A percentile compares a stretch with the other conserved stretches of the same genome.
phyloP scores from a whole-genome alignment of 371 early-diverging fungal genomes.

The Paraphysoderma sedebokerense region DNA sequence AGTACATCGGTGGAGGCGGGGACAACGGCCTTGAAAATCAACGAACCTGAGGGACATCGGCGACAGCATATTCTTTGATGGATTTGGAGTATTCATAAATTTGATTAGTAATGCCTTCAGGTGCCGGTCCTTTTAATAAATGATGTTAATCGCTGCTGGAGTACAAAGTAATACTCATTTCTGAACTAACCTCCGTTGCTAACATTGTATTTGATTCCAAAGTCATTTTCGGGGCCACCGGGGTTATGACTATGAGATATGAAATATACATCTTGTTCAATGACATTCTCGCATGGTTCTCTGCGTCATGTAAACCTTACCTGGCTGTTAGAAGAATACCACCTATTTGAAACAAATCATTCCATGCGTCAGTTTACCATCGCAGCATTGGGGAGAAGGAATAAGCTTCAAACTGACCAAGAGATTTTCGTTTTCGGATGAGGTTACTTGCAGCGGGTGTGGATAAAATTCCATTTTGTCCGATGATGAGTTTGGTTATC shows the following conservation, averaged over 20 bases:
- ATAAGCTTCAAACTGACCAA: slow-evolving; percentile 20
- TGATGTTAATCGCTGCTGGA: background rate
- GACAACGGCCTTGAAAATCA: no score
- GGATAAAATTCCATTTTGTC: slow-evolving; percentile 82
- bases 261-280: no score
- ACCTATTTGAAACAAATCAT: slow-evolving; percentile 17
- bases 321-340: slow-evolving; percentile 89
- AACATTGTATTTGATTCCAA: slow-evolving; percentile 95
- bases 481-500: slow-evolving; percentile 77
- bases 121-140: slow-evolving; percentile 54
- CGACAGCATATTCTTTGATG: slow-evolving; percentile 43
- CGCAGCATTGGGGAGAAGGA: no score
- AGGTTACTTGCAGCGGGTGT: slow-evolving; percentile 94
- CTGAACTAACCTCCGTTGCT: slow-evolving; percentile 59
- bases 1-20: no score
- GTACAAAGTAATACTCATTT: background rate
- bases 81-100: slow-evolving; percentile 65
- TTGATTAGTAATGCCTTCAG: slow-evolving; percentile 77
- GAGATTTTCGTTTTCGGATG: slow-evolving; percentile 72
- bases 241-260: slow-evolving; percentile 98
- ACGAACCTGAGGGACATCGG: slow-evolving; percentile 46
- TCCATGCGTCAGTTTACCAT: no score
- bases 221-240: slow-evolving; percentile 92
- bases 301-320: no score
- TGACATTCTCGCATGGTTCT: no score